Base-by-base conservation (phyloP, 805 yeast species). In the Monosporozyma unispora region DNA sequence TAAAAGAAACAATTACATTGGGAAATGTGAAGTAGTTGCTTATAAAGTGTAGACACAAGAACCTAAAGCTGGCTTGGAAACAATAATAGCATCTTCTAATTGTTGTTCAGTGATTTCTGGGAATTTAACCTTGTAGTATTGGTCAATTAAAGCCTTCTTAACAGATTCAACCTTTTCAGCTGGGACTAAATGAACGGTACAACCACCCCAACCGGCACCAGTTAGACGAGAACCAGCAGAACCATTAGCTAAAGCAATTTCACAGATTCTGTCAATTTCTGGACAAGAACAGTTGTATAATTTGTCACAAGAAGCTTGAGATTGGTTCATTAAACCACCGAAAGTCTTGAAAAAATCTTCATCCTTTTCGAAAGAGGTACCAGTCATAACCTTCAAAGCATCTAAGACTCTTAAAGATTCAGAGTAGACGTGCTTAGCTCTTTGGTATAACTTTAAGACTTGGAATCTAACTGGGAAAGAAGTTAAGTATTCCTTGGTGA, bases 181-280 rank as follows among this genome's bases (percentile, higher is more conserved):
- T 27, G 58, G 57, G 10, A 82, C 77, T 49, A 83, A 64, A 59
- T 82, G 86, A n/a, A 83, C 84, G 0, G 84, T 72, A 28, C 82
- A 78, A 5, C 89, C 89, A 31, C 89, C 89, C 75, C 81, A 83
- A 3, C 90, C 90, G 18, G 90, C 89, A 25, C 89, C 90, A 9
- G 89, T 82, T n/a, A 81, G 73, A 48, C 90, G 71, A 1, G 86
- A 78, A 16, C 89, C 89, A 51, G 65, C 71, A 1, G 86, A 70
- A 3, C 88, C 89, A 52, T 75, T 71, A 1, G 54, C 60, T 39
- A 69, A 60, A 3, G 86, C 87, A 47, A 83, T 74, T 8, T 59
- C 48, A 57, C 84, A 78, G 38, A 83, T 62, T 11, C 66, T 62
- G 49, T 82, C 78, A 49, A 81, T 73, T 52, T 76, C 81, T 1